Percentiles rank a stretch among this genome's conserved stretches.
phyloP scores from a whole-genome alignment of 164 flowering plant genomes.

The Tetrastigma voinierianum region DNA sequence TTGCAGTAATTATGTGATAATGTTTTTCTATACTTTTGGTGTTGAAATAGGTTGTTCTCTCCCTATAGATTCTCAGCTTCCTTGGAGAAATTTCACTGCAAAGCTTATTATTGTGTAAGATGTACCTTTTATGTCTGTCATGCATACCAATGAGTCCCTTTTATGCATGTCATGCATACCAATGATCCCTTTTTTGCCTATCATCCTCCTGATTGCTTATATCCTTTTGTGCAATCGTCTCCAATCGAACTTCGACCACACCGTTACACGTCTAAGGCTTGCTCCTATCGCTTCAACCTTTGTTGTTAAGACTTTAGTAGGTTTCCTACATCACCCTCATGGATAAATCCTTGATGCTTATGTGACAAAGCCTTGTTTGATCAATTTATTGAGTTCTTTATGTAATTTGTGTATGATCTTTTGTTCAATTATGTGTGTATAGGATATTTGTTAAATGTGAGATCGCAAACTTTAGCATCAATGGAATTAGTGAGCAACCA shows the following conservation, averaged over 20 bases:
- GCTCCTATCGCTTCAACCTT: constrained; percentile 95
- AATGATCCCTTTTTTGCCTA: too few relatives aligned
- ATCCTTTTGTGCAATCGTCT: constrained; percentile 70
- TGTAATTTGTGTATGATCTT: neutral
- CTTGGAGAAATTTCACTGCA: too few relatives aligned
- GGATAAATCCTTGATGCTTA: constrained; percentile 45
- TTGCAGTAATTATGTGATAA: too few relatives aligned
- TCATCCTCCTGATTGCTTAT: neutral
- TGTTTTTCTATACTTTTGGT: too few relatives aligned
- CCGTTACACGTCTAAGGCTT: constrained; percentile 97
- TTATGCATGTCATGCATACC: too few relatives aligned
- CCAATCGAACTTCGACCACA: constrained; percentile 98
- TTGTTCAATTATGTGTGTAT: constrained; percentile 10
- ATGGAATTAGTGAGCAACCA: constrained; percentile 55
- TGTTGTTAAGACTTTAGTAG: constrained; percentile 87
- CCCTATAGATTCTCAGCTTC: too few relatives aligned
- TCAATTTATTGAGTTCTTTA: neutral
- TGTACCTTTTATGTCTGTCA: too few relatives aligned
- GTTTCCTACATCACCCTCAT: constrained; percentile 82
- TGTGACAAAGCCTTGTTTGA: neutral
- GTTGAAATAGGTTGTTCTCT: too few relatives aligned
- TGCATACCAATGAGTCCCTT: too few relatives aligned
- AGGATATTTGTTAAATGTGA: constrained; percentile 79
- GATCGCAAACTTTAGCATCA: constrained; percentile 32
- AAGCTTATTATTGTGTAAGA: too few relatives aligned